Conservation (phyloP, 1,284 basidiomycete genomes). For the Ceratobasidium sp. region DNA sequence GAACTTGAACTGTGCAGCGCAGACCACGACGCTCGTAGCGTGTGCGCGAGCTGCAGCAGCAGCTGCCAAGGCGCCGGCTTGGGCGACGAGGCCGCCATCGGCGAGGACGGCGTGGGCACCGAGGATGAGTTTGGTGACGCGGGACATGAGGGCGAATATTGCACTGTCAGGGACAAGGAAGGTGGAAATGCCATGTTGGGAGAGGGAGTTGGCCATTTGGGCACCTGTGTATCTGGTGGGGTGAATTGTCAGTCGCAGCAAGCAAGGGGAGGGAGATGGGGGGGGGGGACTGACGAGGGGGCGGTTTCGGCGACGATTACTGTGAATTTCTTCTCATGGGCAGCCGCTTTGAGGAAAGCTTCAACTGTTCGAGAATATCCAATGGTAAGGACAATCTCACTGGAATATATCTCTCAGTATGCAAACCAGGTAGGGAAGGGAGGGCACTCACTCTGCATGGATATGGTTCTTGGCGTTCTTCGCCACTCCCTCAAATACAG, state of each 20-base stretch:
- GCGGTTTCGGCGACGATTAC: conserved; percentile 97
- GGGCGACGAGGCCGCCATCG: conserved; percentile 94
- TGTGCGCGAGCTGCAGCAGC: conserved; percentile 93
- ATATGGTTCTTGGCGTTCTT: conserved; percentile 97
- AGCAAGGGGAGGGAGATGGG: conserved; percentile 17
- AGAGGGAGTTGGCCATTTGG: conserved; percentile 84
- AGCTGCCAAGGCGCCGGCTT: conserved; percentile 86
- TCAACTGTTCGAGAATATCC: conserved; percentile 96
- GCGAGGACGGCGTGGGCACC: conserved; percentile 95
- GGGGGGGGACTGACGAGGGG: conserved; percentile 74
- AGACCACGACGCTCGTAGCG: conserved; percentile 93
- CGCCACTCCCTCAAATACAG: conserved; percentile 94
- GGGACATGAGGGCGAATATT: conserved; percentile 95
- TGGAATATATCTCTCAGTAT: conserved; percentile 57
- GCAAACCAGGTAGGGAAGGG: conserved; percentile 25
- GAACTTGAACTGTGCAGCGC: conserved; percentile 96
- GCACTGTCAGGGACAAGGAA: conserved; percentile 96
- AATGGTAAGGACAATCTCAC: conserved; percentile 96
- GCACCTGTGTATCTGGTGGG: conserved; percentile 84
- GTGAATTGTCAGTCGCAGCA: conserved; percentile 17
- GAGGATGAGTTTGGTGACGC: conserved; percentile 95
- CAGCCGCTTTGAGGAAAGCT: conserved; percentile 91
- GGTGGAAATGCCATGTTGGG: conserved; percentile 86
- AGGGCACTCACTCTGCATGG: conserved; percentile 86
- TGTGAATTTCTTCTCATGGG: conserved; percentile 92